A percentile compares a stretch with the other conserved stretches of the same genome.
phyloP scores from a whole-genome alignment of 2,329 filamentous ascomycete genomes.

The Elsinoe batatas region DNA sequence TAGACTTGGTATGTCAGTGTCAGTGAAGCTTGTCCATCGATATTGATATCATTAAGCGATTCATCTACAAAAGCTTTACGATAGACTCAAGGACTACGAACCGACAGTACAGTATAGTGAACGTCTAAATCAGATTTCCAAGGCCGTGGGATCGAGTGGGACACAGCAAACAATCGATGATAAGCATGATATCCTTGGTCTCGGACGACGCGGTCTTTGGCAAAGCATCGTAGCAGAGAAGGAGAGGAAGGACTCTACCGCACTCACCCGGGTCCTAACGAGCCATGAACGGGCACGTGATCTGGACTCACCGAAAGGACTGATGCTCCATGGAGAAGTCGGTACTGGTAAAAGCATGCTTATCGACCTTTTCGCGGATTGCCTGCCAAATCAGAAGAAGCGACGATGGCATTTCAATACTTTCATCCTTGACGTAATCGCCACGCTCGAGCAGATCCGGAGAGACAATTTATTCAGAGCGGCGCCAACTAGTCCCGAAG shows the following conservation, averaged over 20 bases:
- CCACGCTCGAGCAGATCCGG: slow-evolving; percentile 59
- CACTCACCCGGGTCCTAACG: slow-evolving; percentile 59
- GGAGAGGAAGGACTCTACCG: slow-evolving; percentile 46
- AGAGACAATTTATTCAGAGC: slow-evolving; percentile 24
- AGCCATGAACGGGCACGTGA: slow-evolving; percentile 61
- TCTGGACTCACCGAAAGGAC: slow-evolving; percentile 60
- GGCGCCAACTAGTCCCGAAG: slow-evolving; percentile 31
- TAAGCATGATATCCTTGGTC: slow-evolving; percentile 12
- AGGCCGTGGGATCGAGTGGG: slow-evolving; percentile 28
- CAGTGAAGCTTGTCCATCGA: slow-evolving; percentile 7
- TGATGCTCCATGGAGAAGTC: slow-evolving; percentile 72
- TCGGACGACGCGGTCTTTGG: slow-evolving; percentile 42
- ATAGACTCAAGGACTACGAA: slow-evolving; percentile 66
- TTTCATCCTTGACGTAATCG: slow-evolving; percentile 71
- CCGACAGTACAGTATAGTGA: slow-evolving; percentile 60
- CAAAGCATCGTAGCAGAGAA: slow-evolving; percentile 43
- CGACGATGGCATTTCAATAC: slow-evolving; percentile 74
- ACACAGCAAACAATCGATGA: slow-evolving; percentile 13
- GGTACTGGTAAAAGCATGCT: slow-evolving; percentile 79
- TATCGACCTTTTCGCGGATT: slow-evolving; percentile 71
- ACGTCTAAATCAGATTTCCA: slow-evolving; percentile 52
- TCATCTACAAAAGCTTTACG: slow-evolving; percentile 68
- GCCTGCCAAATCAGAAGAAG: slow-evolving; percentile 63
- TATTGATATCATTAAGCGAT: slow-evolving; percentile 41
- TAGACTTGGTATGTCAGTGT: slow-evolving; percentile 39